Percentiles rank a stretch among this genome's conserved stretches.
Evolutionary conservation across 768 basidiomycete species (phyloP).

Genomic region (Pholiota microspora): DNA sequence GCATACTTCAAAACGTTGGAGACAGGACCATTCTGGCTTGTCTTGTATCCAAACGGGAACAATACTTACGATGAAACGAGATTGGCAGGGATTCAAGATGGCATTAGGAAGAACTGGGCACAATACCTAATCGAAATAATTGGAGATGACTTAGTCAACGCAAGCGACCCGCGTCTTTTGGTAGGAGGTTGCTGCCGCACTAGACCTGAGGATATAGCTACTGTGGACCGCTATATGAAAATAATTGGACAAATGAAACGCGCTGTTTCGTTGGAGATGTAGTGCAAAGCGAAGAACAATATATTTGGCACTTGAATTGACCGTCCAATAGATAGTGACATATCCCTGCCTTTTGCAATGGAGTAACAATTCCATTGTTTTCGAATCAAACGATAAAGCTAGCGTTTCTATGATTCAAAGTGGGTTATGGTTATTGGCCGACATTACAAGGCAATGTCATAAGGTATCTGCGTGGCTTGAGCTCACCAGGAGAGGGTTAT

Average conservation of each 20-base stretch:
- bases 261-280: background rate
- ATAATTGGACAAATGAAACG: background rate
- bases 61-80: conserved; percentile 48
- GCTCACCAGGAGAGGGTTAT: too few species aligned
- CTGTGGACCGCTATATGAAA: conserved; percentile 2
- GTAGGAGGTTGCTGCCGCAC: conserved; percentile 74
- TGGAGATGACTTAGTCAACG: conserved; percentile 8
- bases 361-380: too few species aligned
- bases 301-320: too few species aligned
- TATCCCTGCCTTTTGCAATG: too few species aligned
- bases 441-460: too few species aligned
- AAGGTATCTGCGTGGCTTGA: too few species aligned
- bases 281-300: too few species aligned
- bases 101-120: conserved; percentile 32
- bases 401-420: too few species aligned
- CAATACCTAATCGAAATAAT: conserved; percentile 26
- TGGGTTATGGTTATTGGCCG: too few species aligned
- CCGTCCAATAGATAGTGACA: too few species aligned
- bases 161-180: conserved; percentile 37
- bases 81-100: conserved; percentile 38
- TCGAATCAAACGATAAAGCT: background rate
- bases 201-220: conserved; percentile 48
- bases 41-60: conserved; percentile 74
- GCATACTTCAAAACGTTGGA: conserved; percentile 13
- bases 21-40: conserved; percentile 38